Conservation (phyloP, 202 grass and related monocot genomes). For the Hordeum pubiflorum region DNA sequence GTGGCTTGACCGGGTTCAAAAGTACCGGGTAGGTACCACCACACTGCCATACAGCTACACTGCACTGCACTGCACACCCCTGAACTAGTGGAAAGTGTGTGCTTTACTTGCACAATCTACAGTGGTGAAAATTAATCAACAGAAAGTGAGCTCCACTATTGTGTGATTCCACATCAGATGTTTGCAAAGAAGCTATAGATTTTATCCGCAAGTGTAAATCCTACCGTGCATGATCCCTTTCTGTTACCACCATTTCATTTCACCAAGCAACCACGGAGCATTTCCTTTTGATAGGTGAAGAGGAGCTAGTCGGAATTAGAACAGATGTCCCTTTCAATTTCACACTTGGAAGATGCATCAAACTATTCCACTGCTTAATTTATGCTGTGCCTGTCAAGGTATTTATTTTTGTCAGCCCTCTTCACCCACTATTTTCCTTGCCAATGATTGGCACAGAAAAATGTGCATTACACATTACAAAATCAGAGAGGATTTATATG, state of each 20-base stretch:
- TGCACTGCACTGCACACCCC: background rate
- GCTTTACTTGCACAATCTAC: constrained; percentile 1
- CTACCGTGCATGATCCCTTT: constrained; percentile 8
- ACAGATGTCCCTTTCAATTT: constrained; percentile 36
- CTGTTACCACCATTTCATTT: constrained; percentile 19
- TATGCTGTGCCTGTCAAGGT: constrained; percentile 10
- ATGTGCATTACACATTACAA: background rate
- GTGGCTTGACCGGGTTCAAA: background rate
- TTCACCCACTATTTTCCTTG: constrained; percentile 20
- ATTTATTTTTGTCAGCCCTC: constrained; percentile 15
- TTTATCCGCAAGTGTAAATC: constrained; percentile 20
- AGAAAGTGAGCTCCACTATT: constrained; percentile 17
- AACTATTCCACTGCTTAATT: constrained; percentile 19
- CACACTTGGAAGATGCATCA: background rate
- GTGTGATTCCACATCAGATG: constrained; percentile 33
- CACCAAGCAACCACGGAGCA: background rate
- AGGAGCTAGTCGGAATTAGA: constrained; percentile 26
- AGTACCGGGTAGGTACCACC: background rate
- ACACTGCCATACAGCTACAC: background rate
- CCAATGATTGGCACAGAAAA: constrained; percentile 48
- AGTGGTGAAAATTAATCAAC: constrained; percentile 2
- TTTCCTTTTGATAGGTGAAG: background rate
- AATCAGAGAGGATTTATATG: constrained; percentile 1
- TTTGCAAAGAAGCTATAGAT: constrained; percentile 17
- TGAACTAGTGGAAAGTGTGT: background rate